phyloP scores from a whole-genome alignment of 768 basidiomycete genomes.

The Amanita thiersii region DNA sequence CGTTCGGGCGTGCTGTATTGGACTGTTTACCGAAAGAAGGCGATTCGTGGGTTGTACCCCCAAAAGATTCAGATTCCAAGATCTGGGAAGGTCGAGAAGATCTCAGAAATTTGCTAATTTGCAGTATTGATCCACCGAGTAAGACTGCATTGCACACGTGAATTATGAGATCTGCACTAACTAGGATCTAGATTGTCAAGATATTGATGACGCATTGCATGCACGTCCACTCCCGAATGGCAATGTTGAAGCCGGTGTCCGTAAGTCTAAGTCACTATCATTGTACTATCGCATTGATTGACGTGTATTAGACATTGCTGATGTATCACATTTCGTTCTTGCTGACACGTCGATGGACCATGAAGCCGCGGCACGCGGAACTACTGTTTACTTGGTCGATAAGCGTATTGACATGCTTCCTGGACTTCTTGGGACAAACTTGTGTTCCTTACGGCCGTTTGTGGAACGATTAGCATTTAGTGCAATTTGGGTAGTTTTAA shows the following conservation, averaged over 20 bases:
- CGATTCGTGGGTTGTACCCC: constrained; percentile 87
- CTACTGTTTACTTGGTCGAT: constrained; percentile 97
- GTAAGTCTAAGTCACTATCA: constrained; percentile 46
- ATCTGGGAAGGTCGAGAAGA: constrained; percentile 85
- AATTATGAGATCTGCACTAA: background rate
- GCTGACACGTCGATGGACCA: constrained; percentile 93
- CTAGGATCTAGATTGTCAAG: constrained; percentile 68
- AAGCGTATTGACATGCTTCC: constrained; percentile 99
- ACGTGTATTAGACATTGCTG: constrained; percentile 75
- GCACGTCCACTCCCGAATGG: constrained; percentile 83
- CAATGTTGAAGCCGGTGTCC: constrained; percentile 95
- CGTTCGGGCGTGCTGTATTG: constrained; percentile 93
- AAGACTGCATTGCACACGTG: constrained; percentile 9
- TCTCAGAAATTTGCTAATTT: constrained; percentile 76
- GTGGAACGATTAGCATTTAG: constrained; percentile 96
- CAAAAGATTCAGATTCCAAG: constrained; percentile 38
- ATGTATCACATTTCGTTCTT: constrained; percentile 93
- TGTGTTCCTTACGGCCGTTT: constrained; percentile 87
- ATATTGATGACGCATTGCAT: constrained; percentile 97
- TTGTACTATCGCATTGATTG: background rate
- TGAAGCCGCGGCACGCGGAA: constrained; percentile 92
- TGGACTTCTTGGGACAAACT: constrained; percentile 84
- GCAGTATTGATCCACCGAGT: constrained; percentile 97
- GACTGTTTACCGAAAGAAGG: constrained; percentile 88
- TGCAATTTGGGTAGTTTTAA: constrained; percentile 73